Evolutionary conservation across 306 rosid genomes (phyloP), one percentile per base, ranked within the genome.

Genomic region (Prunus mongolica): DNA sequence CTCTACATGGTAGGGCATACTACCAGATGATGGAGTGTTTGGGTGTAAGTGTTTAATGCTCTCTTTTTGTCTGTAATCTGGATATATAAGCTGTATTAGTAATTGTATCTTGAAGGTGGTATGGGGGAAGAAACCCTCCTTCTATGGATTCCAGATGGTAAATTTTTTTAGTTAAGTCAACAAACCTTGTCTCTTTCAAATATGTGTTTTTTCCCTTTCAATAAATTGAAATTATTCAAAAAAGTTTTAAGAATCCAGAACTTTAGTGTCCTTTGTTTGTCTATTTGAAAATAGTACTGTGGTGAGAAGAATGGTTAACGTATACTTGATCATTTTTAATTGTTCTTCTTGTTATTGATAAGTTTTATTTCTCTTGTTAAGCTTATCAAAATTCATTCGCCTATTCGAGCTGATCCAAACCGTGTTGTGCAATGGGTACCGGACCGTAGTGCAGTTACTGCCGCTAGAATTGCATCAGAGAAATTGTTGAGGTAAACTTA

Each of bases 1-100:
- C 98, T 16, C 85, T 95, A 89, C 94, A 92, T 72, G 98, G 98
- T 57, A 88, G 98, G 80, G 97, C 98, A 65, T 95, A 95, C 84
- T 92, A 92, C 81, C 97, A 92, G 82, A 85, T 95, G 97, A 92
- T 95, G 98, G 98, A 95, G 85, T 95, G 98, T 79, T 84, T 95
- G 85, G 98, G 98, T 27, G 98, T 95, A 90, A 88, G 98, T 86
- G 72, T 41, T 69, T 63, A 22, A 68, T 60, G 50, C 63, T 56
- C 16, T n/a, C 22, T 15, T 15, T 28, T 45, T 19, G 32, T 46
- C 58, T 5, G 57, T 25, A 46, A 61, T 12, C 25, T 2, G 18
- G 44, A 41, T 47, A 28, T 2, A 24, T 1, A 22, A 71, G 30
- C 54, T 22, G 22, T 41, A 27, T 22, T 58, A 58, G 55, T 44